Evolutionary conservation across 2,329 filamentous ascomycete species (phyloP), one percentile per base, ranked within the genome.

Genomic region (Monilinia fructicola): DNA sequence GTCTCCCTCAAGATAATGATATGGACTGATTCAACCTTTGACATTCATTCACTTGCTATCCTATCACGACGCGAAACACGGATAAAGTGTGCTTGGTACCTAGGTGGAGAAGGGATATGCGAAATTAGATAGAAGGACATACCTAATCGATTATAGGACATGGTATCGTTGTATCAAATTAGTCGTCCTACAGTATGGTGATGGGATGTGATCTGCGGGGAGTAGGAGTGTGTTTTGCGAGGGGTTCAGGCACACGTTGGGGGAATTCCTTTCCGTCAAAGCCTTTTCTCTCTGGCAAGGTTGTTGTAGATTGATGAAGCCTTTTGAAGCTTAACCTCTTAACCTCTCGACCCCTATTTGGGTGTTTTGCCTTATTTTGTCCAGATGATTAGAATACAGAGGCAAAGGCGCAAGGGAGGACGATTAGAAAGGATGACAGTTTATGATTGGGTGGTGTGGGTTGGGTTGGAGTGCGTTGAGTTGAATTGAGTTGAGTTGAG

Each of bases 61-160:
- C 40, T 35, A 38, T 64, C 50, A 56, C 61, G 26, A 44, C 40
- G 38, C 48, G 52, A 55, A 56, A 64, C 28, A 31, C 26, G 50
- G 38, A 35, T 14, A 18, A 46, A 26, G 52, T 58, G 64, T 62
- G 68, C 61, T 64, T 61, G 62, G 65, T 11, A 26, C 28, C 21
- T 46, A 7, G 42, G 26, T 56, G 26, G 50, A 46, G n/a, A 61
- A 50, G n/a, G 38, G 58, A 50, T 38, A 7, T 61, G 44, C 28
- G 31, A 61, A 50, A 61, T 38, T 61, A 40, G 58, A 61, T 38
- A 40, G 58, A n/a, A 52, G 68, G 68, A 86, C 86, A 81, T 83
- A 86, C 89, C 87, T 83, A 91, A 79, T 74, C 88, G 87, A 81
- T 91, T 90, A 81, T 92, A 92, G 77, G 87, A 85, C 87, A 91